Evolutionary conservation across 768 basidiomycete species (phyloP).

Genomic region (Clavaria fumosa): DNA sequence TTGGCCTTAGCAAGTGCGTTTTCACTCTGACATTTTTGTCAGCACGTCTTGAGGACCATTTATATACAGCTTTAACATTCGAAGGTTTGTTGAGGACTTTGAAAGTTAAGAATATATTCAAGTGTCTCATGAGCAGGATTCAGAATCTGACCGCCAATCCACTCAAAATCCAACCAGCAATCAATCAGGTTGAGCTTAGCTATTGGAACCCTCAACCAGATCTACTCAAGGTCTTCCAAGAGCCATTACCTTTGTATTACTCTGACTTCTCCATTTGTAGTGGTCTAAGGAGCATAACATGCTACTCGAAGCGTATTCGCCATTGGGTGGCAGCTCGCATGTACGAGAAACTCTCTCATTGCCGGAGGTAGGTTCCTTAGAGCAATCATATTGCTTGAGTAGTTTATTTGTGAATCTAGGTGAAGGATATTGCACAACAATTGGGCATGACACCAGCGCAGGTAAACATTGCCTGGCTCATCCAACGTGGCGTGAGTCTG

Average conservation of each 20-base stretch:
- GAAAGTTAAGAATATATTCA: too few relatives aligned
- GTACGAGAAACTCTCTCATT: conserved; percentile 43
- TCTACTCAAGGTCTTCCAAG: conserved; percentile 45
- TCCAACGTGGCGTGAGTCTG: conserved; percentile 51
- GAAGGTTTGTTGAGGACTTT: too few relatives aligned
- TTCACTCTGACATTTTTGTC: conserved; percentile 1
- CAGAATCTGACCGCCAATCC: conserved; percentile 48
- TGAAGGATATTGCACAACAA: conserved; percentile 41
- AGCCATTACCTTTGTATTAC: neutral
- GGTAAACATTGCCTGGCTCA: conserved; percentile 60
- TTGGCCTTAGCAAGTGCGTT: conserved; percentile 69
- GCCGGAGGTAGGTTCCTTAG: conserved; percentile 45
- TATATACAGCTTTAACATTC: conserved; percentile 40
- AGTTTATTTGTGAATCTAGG: too few relatives aligned
- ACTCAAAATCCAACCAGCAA: conserved; percentile 43
- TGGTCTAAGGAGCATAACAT: conserved; percentile 54
- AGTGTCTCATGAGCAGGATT: conserved; percentile 30
- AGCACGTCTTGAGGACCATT: too few relatives aligned
- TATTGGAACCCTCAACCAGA: conserved; percentile 69
- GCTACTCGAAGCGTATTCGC: conserved; percentile 64
- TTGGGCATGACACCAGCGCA: conserved; percentile 63
- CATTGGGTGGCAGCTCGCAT: conserved; percentile 45
- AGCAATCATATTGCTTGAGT: too few relatives aligned
- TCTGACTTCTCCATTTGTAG: too few relatives aligned
- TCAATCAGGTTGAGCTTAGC: conserved; percentile 69